phyloP scores from a whole-genome alignment of 805 yeast species.

The Brettanomyces custersianus region DNA sequence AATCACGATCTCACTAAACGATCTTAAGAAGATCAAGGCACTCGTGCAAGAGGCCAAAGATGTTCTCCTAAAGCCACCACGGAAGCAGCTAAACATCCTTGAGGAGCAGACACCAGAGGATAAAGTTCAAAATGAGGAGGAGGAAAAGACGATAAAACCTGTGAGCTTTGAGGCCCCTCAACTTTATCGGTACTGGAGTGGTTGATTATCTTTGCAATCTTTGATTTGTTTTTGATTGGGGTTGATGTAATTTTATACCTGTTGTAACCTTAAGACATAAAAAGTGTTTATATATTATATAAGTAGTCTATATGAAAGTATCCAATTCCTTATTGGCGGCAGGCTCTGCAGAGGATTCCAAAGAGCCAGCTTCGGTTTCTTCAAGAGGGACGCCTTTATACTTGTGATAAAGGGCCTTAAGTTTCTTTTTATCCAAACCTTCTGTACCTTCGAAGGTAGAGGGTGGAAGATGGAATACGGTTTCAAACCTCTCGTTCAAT shows the following conservation, averaged over 20 bases:
- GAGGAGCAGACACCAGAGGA: conserved; percentile 19
- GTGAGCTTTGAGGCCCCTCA: conserved; percentile 55
- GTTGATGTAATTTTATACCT: conserved; percentile 3
- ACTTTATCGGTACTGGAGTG: conserved; percentile 59
- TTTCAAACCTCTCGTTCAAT: conserved; percentile 34
- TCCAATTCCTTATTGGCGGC: conserved; percentile 6
- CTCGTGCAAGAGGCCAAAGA: conserved; percentile 22
- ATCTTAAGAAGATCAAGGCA: conserved; percentile 11
- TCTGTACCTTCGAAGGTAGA: conserved; percentile 12
- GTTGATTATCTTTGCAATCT: conserved; percentile 21
- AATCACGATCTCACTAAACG: conserved; percentile 2
- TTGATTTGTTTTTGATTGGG: not conserved
- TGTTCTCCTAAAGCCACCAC: conserved; percentile 22
- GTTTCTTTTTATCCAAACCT: conserved; percentile 10
- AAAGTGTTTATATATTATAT: not conserved
- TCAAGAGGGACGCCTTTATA: conserved; percentile 1
- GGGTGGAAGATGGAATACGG: conserved; percentile 18
- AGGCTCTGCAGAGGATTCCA: not conserved
- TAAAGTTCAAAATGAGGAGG: conserved; percentile 13
- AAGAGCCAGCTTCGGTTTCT: not conserved
- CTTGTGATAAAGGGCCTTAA: conserved; percentile 4
- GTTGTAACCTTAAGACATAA: conserved; percentile 3
- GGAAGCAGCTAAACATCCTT: conserved; percentile 23
- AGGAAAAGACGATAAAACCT: conserved; percentile 32
- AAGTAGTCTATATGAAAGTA: conserved; percentile 9